These are phyloP conservation scores for Globisporangium echinulatum DNA, from an alignment of 352 stramenopile species.

Conservation along the genomic window DNA sequence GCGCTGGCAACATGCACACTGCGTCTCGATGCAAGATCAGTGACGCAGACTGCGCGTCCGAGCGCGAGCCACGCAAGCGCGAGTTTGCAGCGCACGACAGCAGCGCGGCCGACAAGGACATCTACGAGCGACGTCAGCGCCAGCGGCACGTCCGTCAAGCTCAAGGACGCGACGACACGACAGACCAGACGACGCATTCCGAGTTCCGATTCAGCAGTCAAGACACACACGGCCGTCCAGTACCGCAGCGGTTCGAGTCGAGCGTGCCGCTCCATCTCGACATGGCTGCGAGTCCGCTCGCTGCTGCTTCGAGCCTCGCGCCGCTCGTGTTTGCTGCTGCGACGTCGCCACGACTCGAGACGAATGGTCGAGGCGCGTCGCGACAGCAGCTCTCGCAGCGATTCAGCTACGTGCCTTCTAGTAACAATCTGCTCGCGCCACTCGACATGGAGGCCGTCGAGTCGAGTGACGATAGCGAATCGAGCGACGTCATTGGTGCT, in stretches of 20 bases:
- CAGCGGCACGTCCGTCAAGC: not conserved
- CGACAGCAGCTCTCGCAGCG: not conserved
- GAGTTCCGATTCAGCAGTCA: not conserved
- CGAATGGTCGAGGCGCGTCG: not conserved
- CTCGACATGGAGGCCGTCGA: constrained; percentile 26
- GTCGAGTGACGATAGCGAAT: not conserved
- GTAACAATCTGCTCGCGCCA: constrained; percentile 2
- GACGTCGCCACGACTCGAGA: constrained; percentile 8
- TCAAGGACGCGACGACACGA: no score
- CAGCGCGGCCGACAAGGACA: not conserved
- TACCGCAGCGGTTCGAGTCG: not conserved
- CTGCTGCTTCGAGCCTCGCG: constrained; percentile 5
- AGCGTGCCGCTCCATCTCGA: not conserved
- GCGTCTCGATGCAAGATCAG: no score
- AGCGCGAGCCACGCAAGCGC: not conserved
- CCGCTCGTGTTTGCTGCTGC: constrained; percentile 9
- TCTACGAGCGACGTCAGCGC: not conserved
- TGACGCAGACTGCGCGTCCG: no score
- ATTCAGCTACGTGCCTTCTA: not conserved
- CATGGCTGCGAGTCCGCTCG: constrained; percentile 8
- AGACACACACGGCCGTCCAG: not conserved
- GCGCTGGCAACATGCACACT: no score
- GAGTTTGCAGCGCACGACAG: not conserved
- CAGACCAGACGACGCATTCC: no score
- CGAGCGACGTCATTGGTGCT: not conserved